Conservation (phyloP, 1,284 basidiomycete species). For the Rhizoctonia solani region DNA sequence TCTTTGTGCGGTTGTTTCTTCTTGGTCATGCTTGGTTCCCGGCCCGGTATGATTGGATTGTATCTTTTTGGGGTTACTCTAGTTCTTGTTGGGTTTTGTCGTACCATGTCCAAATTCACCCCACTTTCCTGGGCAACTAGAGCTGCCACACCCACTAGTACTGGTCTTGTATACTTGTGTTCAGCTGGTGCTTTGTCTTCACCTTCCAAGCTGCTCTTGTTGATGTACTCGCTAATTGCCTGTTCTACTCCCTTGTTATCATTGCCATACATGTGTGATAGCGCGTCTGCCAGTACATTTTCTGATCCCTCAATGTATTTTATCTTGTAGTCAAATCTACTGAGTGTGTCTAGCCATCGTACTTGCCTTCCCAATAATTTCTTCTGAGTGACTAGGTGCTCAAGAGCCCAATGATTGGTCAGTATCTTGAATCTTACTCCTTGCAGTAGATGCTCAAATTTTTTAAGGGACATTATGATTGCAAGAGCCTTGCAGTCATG, state of each 20-base stretch:
- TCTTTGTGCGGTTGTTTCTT: too few relatives aligned
- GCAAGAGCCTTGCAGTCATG: neutral
- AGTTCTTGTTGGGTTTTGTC: neutral
- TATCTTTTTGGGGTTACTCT: neutral
- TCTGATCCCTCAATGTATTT: neutral
- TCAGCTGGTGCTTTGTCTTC: neutral
- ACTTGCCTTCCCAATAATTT: too few relatives aligned
- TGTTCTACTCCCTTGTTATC: neutral
- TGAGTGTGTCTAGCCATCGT: neutral
- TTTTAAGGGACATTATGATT: constrained; percentile 40
- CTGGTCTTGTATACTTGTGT: neutral
- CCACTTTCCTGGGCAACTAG: neutral
- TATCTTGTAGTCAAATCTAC: neutral
- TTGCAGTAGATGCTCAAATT: constrained; percentile 40
- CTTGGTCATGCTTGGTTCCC: constrained; percentile 34
- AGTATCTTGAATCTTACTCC: too few relatives aligned
- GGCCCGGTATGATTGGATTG: neutral
- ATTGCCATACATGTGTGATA: neutral
- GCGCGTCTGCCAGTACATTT: neutral
- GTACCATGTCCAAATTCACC: neutral
- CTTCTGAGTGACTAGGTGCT: too few relatives aligned
- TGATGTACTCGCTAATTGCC: neutral
- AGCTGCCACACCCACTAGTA: neutral
- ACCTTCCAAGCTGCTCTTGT: neutral
- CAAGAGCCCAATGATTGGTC: too few relatives aligned